A percentile compares a stretch with the other conserved stretches of the same genome.
Evolutionary conservation across 2,329 filamentous ascomycete species (phyloP).

Genomic region (Pseudogymnoascus sp.): DNA sequence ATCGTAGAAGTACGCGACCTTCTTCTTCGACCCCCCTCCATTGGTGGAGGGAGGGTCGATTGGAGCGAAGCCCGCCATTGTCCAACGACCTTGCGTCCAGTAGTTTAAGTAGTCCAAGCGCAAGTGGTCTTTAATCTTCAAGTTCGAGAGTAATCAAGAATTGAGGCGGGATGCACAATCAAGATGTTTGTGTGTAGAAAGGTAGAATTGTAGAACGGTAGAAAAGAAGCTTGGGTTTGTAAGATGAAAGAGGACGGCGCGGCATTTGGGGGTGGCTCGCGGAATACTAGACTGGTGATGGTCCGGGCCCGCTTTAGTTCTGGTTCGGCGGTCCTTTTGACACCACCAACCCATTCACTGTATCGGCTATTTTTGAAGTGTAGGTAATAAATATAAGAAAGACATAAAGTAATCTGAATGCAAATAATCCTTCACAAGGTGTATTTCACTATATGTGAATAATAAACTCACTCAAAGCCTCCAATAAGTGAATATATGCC

Average conservation of each 20-base stretch:
- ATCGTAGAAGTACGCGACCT: conserved; percentile 97
- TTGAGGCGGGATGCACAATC: neutral
- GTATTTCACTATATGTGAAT: neutral
- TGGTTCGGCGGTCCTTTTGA: neutral
- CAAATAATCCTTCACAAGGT: neutral
- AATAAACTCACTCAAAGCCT: neutral
- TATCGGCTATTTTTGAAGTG: neutral
- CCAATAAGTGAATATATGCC: neutral
- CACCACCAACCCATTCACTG: neutral
- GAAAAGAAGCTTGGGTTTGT: conserved; percentile 6
- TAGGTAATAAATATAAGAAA: neutral
- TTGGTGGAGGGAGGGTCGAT: conserved; percentile 44
- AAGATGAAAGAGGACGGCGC: neutral
- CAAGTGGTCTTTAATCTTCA: neutral
- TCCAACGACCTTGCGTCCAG: neutral
- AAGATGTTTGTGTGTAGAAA: neutral
- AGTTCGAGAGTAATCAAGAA: neutral
- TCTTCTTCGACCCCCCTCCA: conserved; percentile 54
- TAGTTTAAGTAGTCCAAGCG: neutral
- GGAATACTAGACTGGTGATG: conserved; percentile 5
- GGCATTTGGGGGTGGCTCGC: neutral
- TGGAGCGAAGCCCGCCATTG: conserved; percentile 36
- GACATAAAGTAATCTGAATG: neutral
- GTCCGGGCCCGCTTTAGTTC: conserved; percentile 3
- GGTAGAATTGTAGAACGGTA: neutral